A percentile compares a stretch with the other conserved stretches of the same genome.
These are phyloP conservation scores for Hyphopichia burtonii DNA, from an alignment of 1,139 yeast genomes.

Conservation along the genomic window DNA sequence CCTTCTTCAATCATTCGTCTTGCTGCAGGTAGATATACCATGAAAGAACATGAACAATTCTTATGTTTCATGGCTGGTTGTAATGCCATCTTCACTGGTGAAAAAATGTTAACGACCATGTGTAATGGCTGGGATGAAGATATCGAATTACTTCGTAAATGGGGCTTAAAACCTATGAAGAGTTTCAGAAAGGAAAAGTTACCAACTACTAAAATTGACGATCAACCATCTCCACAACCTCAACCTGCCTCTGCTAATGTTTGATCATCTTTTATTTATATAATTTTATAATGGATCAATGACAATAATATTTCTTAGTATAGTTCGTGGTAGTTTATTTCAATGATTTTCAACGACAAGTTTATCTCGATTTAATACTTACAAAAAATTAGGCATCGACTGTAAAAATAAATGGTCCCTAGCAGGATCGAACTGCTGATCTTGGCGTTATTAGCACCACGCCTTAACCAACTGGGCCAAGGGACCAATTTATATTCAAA, in stretches of 20 bases:
- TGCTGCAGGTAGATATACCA: constrained; percentile 81
- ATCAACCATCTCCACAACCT: constrained; percentile 1
- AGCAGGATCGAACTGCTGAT: constrained; percentile 87
- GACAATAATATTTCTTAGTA: no score
- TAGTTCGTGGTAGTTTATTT: no score
- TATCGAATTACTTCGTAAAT: constrained; percentile 58
- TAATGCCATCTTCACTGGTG: constrained; percentile 80
- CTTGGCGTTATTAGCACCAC: constrained; percentile 86
- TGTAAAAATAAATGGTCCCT: constrained; percentile 57
- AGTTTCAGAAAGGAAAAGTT: constrained; percentile 29
- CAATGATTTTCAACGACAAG: no score
- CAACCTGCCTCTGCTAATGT: not conserved
- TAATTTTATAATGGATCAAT: no score
- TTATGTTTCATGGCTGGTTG: constrained; percentile 77
- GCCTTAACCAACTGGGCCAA: constrained; percentile 58
- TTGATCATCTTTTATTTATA: not conserved
- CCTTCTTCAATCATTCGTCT: constrained; percentile 68
- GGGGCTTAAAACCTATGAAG: constrained; percentile 75
- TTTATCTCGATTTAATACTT: no score
- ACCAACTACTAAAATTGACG: not conserved
- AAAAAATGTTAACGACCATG: constrained; percentile 78
- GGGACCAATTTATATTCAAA: constrained; percentile 9
- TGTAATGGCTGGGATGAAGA: constrained; percentile 88
- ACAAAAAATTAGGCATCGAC: no score
- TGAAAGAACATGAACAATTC: constrained; percentile 76